These are phyloP conservation scores for Fraxinus sp. DNA, from an alignment of 305 asterid species.

Conservation along the genomic window DNA sequence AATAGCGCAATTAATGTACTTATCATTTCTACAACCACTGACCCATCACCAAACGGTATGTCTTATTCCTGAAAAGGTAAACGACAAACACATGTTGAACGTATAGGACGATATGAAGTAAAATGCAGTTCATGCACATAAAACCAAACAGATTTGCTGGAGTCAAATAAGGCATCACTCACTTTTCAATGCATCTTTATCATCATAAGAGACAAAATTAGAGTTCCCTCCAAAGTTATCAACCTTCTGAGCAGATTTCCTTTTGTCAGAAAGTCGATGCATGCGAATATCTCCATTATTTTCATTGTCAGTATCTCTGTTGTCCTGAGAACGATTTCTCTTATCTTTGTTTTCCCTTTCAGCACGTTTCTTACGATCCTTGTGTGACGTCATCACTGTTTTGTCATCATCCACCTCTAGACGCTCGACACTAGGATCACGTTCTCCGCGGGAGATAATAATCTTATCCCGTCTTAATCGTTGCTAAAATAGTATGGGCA, in stretches of 20 bases:
- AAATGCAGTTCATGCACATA: background rate
- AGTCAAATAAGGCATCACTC: constrained; percentile 37
- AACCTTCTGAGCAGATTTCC: constrained; percentile 61
- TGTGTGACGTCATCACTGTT: constrained; percentile 60
- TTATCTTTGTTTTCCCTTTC: constrained; percentile 75
- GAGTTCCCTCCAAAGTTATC: constrained; percentile 72
- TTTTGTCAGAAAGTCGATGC: constrained; percentile 71
- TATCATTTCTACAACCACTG: background rate
- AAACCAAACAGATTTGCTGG: background rate
- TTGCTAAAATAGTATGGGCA: constrained; percentile 41
- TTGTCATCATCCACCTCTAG: constrained; percentile 82
- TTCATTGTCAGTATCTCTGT: constrained; percentile 61
- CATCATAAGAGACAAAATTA: constrained; percentile 56
- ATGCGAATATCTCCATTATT: constrained; percentile 64
- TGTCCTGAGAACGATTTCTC: constrained; percentile 74
- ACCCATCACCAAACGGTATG: background rate
- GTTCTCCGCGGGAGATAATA: constrained; percentile 61
- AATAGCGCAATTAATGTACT: background rate
- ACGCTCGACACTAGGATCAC: constrained; percentile 73
- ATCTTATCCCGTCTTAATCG: constrained; percentile 66
- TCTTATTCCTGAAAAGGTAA: background rate
- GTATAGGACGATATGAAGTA: background rate
- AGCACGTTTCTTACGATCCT: constrained; percentile 74
- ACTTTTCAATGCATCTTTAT: constrained; percentile 83
- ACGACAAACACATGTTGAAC: background rate